phyloP scores from a whole-genome alignment of 1,284 basidiomycete genomes.

The Earliella scabrosa region DNA sequence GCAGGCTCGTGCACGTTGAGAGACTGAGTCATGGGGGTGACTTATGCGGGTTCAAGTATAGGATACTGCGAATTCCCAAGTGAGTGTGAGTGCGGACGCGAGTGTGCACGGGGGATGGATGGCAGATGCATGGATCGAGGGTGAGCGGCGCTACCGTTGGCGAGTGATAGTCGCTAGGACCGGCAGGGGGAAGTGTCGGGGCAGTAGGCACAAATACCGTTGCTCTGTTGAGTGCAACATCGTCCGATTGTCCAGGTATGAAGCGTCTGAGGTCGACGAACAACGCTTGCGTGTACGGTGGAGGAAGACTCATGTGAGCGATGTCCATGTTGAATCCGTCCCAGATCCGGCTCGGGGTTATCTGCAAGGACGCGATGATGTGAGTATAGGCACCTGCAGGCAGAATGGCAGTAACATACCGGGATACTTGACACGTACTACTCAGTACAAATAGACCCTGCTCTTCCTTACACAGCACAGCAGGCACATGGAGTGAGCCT shows the following conservation, averaged over 20 bases:
- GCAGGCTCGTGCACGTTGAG: too few relatives aligned
- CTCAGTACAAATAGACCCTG: conserved; percentile 67
- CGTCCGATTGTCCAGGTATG: conserved; percentile 51
- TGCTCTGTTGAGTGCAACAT: conserved; percentile 24
- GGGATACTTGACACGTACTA: conserved; percentile 69
- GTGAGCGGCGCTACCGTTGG: conserved; percentile 35
- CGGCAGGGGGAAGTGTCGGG: background rate
- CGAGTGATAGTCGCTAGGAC: conserved; percentile 24
- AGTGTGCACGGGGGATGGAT: conserved; percentile 21
- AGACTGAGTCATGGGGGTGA: too few relatives aligned
- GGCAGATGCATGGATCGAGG: conserved; percentile 32
- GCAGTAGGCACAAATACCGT: conserved; percentile 3
- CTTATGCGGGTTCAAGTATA: conserved; percentile 27
- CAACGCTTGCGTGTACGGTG: conserved; percentile 66
- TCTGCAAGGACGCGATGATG: conserved; percentile 41
- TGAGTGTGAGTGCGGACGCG: conserved; percentile 33
- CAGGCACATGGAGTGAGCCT: conserved; percentile 63
- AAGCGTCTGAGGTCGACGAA: conserved; percentile 78
- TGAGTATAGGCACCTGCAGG: background rate
- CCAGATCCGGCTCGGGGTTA: conserved; percentile 48
- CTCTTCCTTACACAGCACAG: conserved; percentile 77
- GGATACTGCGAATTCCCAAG: conserved; percentile 23
- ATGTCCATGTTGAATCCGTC: conserved; percentile 74
- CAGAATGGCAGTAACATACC: conserved; percentile 47
- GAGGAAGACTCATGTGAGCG: conserved; percentile 65